These are phyloP conservation scores for Picochlorum sp. DNA, from an alignment of 139 green algal species.

Conservation along the genomic window DNA sequence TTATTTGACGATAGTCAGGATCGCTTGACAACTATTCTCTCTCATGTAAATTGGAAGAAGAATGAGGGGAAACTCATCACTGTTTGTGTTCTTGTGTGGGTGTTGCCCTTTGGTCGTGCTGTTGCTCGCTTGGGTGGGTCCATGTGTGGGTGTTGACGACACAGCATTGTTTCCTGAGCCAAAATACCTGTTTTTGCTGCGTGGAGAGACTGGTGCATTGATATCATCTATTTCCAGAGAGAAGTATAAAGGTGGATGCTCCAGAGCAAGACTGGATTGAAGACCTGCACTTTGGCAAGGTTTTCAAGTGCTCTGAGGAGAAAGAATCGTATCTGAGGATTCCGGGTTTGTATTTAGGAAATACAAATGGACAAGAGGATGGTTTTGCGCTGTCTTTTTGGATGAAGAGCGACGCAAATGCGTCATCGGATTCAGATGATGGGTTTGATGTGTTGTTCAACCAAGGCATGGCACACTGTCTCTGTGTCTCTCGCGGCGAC, in stretches of 20 bases:
- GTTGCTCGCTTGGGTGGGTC: too few species aligned
- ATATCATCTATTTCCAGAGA: too few species aligned
- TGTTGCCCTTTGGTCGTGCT: too few species aligned
- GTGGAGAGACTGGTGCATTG: too few species aligned
- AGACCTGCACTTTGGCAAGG: not conserved
- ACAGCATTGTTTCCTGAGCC: too few species aligned
- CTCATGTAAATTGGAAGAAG: too few species aligned
- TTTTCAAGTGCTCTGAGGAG: slow-evolving; percentile 12
- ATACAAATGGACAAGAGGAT: not conserved
- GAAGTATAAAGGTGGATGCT: not conserved
- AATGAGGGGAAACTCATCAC: too few species aligned
- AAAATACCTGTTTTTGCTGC: too few species aligned
- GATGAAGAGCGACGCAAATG: not conserved
- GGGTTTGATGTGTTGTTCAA: slow-evolving; percentile 2
- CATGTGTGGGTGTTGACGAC: too few species aligned
- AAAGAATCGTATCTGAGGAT: slow-evolving; percentile 10
- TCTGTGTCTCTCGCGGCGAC: slow-evolving; percentile 19
- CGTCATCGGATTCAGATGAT: not conserved
- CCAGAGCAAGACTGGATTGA: not conserved
- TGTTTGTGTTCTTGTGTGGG: too few species aligned
- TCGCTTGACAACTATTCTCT: too few species aligned
- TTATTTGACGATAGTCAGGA: too few species aligned
- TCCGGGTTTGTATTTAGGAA: slow-evolving; percentile 20
- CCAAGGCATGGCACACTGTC: not conserved
- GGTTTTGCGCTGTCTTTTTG: slow-evolving; percentile 18